Conservation (phyloP, 2,329 filamentous ascomycete species). For the Aspergillus neotritici region DNA sequence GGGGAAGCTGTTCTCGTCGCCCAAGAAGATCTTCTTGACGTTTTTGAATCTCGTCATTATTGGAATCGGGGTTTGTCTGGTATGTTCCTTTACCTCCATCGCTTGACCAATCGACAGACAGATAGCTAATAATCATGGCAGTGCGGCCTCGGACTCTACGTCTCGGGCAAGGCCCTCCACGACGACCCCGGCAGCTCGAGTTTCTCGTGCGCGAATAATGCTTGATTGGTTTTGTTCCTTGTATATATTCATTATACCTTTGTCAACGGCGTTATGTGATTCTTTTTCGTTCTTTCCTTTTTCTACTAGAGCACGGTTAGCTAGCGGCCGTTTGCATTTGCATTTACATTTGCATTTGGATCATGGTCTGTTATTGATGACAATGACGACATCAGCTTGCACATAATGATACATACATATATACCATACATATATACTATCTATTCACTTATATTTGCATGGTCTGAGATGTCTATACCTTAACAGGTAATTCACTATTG, state of each 20-base stretch:
- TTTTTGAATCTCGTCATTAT: constrained; percentile 22
- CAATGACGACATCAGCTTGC: neutral
- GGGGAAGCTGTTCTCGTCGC: constrained; percentile 27
- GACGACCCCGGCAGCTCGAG: constrained; percentile 26
- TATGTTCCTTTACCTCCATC: constrained; percentile 7
- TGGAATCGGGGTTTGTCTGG: constrained; percentile 18
- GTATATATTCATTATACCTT: constrained; percentile 5
- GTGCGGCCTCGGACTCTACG: constrained; percentile 32
- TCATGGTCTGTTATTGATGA: constrained; percentile 1
- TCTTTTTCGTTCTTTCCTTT: neutral
- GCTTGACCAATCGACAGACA: neutral
- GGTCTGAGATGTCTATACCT: too few species aligned
- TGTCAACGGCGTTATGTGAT: neutral
- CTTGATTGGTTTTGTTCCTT: constrained; percentile 8
- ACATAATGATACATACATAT: neutral
- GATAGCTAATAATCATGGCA: constrained; percentile 5
- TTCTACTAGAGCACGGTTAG: neutral
- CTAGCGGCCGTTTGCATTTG: neutral
- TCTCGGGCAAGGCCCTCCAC: constrained; percentile 32
- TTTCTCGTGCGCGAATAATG: constrained; percentile 30
- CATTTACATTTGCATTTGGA: neutral
- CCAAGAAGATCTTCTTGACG: constrained; percentile 26
- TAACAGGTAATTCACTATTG: too few species aligned
- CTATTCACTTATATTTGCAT: too few species aligned
- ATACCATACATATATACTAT: neutral